Percentiles rank a stretch among this genome's conserved stretches.
phyloP scores from a whole-genome alignment of 208 protist genomes.

The Lotmaria passim region DNA sequence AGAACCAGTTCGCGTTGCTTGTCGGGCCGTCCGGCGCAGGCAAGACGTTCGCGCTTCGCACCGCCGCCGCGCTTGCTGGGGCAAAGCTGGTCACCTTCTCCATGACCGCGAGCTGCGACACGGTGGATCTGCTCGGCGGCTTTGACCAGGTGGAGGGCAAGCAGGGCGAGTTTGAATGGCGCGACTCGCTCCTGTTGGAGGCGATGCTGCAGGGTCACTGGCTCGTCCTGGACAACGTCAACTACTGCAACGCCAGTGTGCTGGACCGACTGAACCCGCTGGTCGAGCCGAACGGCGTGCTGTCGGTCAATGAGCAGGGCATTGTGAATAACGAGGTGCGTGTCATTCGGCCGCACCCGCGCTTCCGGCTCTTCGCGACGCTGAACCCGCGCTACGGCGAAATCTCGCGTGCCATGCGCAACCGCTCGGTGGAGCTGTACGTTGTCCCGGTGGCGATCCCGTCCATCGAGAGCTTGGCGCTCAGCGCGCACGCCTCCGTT shows the following conservation, averaged over 20 bases:
- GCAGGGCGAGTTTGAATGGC: conserved; percentile 99
- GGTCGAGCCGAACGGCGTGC: conserved; percentile 96
- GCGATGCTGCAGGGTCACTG: conserved; percentile 97
- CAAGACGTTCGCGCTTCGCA: conserved; percentile 96
- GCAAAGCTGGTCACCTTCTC: conserved; percentile 95
- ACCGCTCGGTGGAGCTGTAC: conserved; percentile 98
- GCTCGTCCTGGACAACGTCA: conserved; percentile 99
- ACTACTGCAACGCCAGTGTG: conserved; percentile 99
- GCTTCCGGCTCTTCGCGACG: conserved; percentile 99
- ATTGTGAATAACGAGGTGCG: conserved; percentile 93
- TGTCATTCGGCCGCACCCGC: conserved; percentile 94
- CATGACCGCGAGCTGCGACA: conserved; percentile 98
- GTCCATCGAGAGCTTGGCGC: conserved; percentile 63
- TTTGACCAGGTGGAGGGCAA: conserved; percentile 99
- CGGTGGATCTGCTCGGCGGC: conserved; percentile 99
- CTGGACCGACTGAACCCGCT: conserved; percentile 99
- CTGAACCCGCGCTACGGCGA: conserved; percentile 98
- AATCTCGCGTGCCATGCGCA: conserved; percentile 99
- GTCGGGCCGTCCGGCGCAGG: conserved; percentile 94
- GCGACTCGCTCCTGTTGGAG: conserved; percentile 98
- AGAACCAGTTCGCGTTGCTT: conserved; percentile 96
- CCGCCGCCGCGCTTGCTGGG: conserved; percentile 93
- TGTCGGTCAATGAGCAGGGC: conserved; percentile 97
- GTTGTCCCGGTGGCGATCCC: conserved; percentile 82
- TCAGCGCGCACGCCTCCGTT: conserved; percentile 33